Percentiles rank a stretch among this genome's conserved stretches.
Conservation (phyloP, 2,329 filamentous ascomycete species). For the Diaporthe eres region DNA sequence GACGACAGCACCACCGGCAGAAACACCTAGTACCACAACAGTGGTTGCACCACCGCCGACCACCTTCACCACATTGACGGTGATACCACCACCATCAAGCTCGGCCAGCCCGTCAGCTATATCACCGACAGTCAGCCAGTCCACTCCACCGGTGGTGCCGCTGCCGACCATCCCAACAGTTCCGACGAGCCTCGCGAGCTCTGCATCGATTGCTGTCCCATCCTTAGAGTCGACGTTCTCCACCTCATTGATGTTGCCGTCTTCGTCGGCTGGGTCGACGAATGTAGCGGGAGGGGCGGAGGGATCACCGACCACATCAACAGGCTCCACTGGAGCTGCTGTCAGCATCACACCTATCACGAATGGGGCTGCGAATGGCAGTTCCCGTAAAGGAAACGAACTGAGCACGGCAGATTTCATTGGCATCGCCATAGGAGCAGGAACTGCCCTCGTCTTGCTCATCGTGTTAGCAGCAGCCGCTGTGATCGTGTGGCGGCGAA, state of each 20-base stretch:
- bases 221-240: not conserved
- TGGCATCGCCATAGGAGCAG: conserved; percentile 16
- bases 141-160: not conserved
- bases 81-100: not conserved
- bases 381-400: not conserved
- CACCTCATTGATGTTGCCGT: not conserved
- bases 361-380: not conserved
- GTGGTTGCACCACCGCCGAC: not conserved
- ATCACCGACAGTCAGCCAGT: not conserved
- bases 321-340: not conserved
- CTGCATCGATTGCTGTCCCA: not conserved
- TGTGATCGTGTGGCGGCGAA: conserved; percentile 5
- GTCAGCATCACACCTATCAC: conserved; percentile 1
- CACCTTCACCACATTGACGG: not conserved
- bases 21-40: not conserved
- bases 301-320: not conserved
- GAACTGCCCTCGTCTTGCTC: not conserved
- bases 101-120: not conserved
- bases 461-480: conserved; percentile 4
- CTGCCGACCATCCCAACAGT: not conserved
- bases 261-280: conserved; percentile 28
- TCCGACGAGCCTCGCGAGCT: not conserved
- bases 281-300: conserved; percentile 13
- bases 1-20: not conserved
- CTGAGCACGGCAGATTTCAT: conserved; percentile 18